phyloP scores from a whole-genome alignment of 108 stramenopile species.

The Skeletonema costatum region DNA sequence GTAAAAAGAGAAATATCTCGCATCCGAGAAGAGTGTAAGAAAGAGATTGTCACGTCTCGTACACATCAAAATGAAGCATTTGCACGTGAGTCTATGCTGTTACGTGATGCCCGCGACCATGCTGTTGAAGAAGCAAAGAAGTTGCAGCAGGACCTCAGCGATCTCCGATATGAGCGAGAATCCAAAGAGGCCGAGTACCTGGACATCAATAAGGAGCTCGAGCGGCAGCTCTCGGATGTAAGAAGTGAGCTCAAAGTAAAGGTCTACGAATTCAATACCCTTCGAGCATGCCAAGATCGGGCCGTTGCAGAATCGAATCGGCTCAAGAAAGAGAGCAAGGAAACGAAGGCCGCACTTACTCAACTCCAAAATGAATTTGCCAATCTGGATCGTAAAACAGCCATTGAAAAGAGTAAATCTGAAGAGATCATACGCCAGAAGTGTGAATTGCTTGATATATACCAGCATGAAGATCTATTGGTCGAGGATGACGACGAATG shows the following conservation, averaged over 20 bases:
- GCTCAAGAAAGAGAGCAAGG: conserved; percentile 13
- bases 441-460: conserved; percentile 30
- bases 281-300: conserved; percentile 28
- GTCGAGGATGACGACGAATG: neutral
- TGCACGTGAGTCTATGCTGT: conserved; percentile 28
- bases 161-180: conserved; percentile 18
- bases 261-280: conserved; percentile 27
- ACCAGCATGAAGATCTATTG: conserved; percentile 37
- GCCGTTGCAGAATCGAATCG: conserved; percentile 15
- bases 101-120: conserved; percentile 36
- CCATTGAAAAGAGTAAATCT: conserved; percentile 15
- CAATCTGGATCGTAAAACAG: conserved; percentile 9
- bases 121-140: conserved; percentile 28
- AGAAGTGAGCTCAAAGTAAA: conserved; percentile 47
- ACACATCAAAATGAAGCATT: conserved; percentile 31
- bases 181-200: conserved; percentile 24
- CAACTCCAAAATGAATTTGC: conserved; percentile 13
- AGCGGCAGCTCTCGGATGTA: conserved; percentile 38
- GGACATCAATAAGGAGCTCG: conserved; percentile 39
- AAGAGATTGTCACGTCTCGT: conserved; percentile 21
- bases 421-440: conserved; percentile 40
- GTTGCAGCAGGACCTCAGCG: conserved; percentile 29
- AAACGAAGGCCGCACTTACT: conserved; percentile 16
- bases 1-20: conserved; percentile 33
- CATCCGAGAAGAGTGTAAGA: conserved; percentile 28